phyloP scores from a whole-genome alignment of 768 basidiomycete species.

The Boletus huronensis region DNA sequence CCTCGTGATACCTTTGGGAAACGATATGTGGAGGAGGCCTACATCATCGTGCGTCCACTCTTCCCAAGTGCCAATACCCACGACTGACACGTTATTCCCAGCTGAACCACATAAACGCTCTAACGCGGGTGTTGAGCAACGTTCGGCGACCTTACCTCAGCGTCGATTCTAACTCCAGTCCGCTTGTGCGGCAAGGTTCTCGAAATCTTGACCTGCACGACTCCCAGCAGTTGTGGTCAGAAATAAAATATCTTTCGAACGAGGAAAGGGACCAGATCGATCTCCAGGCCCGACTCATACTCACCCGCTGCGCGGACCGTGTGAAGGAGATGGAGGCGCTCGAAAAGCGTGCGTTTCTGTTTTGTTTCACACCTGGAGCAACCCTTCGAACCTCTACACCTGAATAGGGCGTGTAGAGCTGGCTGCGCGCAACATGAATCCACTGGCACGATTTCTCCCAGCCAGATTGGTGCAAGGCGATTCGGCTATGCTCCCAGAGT shows the following conservation, averaged over 20 bases:
- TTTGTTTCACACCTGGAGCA: slow-evolving; percentile 13
- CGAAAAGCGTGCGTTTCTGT: slow-evolving; percentile 71
- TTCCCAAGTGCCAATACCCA: not conserved
- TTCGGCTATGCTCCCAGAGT: slow-evolving; percentile 50
- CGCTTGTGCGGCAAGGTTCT: slow-evolving; percentile 46
- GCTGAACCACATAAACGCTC: slow-evolving; percentile 70
- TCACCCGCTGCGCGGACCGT: slow-evolving; percentile 81
- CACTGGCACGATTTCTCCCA: slow-evolving; percentile 68
- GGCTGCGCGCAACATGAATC: slow-evolving; percentile 59
- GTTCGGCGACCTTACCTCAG: slow-evolving; percentile 88
- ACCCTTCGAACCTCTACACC: slow-evolving; percentile 13
- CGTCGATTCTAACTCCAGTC: slow-evolving; percentile 57
- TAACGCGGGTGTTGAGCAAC: slow-evolving; percentile 67
- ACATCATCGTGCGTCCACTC: slow-evolving; percentile 52
- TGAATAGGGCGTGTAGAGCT: slow-evolving; percentile 62
- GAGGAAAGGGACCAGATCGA: slow-evolving; percentile 96
- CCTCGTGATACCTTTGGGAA: slow-evolving; percentile 49
- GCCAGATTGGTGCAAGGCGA: slow-evolving; percentile 62
- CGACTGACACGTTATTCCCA: slow-evolving; percentile 27
- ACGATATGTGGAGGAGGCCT: slow-evolving; percentile 72
- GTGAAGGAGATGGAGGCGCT: slow-evolving; percentile 84
- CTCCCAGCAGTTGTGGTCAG: slow-evolving; percentile 53
- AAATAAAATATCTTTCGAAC: slow-evolving; percentile 72
- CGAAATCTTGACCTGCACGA: slow-evolving; percentile 56
- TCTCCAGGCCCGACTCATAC: slow-evolving; percentile 81